phyloP scores from a whole-genome alignment of 179 eudicot species.

The Silene noctiflora region DNA sequence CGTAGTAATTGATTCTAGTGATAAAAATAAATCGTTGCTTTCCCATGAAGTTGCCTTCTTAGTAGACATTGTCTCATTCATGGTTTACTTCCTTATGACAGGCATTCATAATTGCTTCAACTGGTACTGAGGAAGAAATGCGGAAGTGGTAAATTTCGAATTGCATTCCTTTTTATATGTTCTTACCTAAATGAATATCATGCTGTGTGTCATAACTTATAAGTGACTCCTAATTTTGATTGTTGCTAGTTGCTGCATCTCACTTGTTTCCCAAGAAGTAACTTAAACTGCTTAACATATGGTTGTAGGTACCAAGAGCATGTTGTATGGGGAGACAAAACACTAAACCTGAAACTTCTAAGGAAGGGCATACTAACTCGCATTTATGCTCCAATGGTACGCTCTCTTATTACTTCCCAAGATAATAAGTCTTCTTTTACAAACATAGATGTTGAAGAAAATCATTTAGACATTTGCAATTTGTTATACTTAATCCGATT shows the following conservation, averaged over 20 bases:
- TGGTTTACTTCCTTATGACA: conserved; percentile 31
- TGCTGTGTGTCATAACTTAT: too few relatives aligned
- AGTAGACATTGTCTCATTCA: conserved; percentile 13
- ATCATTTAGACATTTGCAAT: neutral
- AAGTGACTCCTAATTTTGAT: too few relatives aligned
- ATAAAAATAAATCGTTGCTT: neutral
- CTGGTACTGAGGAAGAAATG: conserved; percentile 91
- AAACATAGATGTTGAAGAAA: neutral
- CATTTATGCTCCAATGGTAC: conserved; percentile 87
- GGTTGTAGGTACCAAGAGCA: conserved; percentile 73
- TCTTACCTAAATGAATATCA: conserved; percentile 4
- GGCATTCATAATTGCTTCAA: conserved; percentile 94
- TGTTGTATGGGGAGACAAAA: conserved; percentile 84
- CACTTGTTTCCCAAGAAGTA: conserved; percentile 11
- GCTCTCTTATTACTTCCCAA: conserved; percentile 16
- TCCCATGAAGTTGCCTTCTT: conserved; percentile 9
- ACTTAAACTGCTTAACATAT: neutral
- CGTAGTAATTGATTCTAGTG: neutral
- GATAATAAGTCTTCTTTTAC: neutral
- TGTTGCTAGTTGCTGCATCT: neutral
- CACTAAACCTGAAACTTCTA: conserved; percentile 62
- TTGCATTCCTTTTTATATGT: neutral
- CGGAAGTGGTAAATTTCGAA: conserved; percentile 55
- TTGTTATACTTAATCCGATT: neutral
- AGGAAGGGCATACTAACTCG: conserved; percentile 84